phyloP scores from a whole-genome alignment of 768 basidiomycete genomes.

The Myochromella boudieri region DNA sequence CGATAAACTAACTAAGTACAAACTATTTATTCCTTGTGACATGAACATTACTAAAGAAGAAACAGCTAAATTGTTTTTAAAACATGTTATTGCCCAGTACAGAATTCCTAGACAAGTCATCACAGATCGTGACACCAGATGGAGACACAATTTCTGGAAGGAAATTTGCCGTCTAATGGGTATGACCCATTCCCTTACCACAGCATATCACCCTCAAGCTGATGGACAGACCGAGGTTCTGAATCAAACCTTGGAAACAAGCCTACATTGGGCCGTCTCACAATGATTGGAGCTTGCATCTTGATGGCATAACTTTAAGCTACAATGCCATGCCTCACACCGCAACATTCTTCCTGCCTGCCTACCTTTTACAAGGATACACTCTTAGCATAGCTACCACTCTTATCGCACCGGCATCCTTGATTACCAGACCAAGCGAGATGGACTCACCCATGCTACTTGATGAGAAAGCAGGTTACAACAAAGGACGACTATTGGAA shows the following conservation, averaged over 20 bases:
- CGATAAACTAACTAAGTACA: too few relatives aligned
- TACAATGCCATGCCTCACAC: too few relatives aligned
- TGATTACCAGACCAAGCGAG: background rate
- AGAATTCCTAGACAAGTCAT: conserved; percentile 28
- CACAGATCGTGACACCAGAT: conserved; percentile 26
- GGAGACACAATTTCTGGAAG: conserved; percentile 25
- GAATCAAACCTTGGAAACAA: conserved; percentile 30
- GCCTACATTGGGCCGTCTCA: background rate
- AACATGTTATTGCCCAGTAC: conserved; percentile 24
- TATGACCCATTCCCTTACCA: conserved; percentile 26
- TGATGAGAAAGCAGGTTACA: background rate
- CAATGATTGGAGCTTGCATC: background rate
- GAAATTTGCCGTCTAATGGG: conserved; percentile 25
- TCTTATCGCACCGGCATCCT: background rate
- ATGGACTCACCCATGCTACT: background rate
- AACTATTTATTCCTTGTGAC: conserved; percentile 34
- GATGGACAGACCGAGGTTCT: conserved; percentile 36
- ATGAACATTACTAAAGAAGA: conserved; percentile 23
- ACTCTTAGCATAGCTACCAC: background rate
- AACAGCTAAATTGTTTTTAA: too few relatives aligned
- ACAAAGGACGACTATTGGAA: background rate
- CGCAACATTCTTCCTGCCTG: too few relatives aligned
- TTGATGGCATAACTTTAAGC: conserved; percentile 19
- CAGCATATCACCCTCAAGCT: conserved; percentile 29
- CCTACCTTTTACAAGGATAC: conserved; percentile 8